Base-by-base conservation (phyloP, 345 rosid species). In the Hibiscus syriacus region DNA sequence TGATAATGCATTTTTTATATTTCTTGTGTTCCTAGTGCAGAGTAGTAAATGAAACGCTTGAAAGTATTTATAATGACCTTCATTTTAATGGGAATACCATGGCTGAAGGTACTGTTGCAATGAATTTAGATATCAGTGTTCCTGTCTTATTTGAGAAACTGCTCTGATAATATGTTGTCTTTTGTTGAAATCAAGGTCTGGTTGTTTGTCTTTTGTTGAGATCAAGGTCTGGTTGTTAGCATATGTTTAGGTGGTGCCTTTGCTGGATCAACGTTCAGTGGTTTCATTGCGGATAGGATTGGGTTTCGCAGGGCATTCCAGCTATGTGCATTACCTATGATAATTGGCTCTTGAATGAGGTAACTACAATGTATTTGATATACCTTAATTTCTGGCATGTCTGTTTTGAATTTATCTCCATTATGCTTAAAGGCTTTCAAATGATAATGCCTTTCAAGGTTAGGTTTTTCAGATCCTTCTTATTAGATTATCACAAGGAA, bases 171-270 rank as follows among this genome's bases (percentile, higher is more conserved):
- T 48, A 17, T 68, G 45, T 59, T 72, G 53, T 64, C 66, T 78
- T 74, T 53, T 46, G 26, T 54, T 66, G 65, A 23, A 67, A 70
- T 86, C 74, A 69, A 92, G 97, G 98, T n/a, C n/a, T n/a, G n/a
- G n/a, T n/a, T n/a, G n/a, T n/a, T n/a, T n/a, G n/a, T n/a, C n/a
- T n/a, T n/a, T n/a, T n/a, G n/a, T n/a, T n/a, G n/a, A n/a, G n/a
- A n/a, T n/a, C n/a, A n/a, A n/a, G n/a, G n/a, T 72, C 80, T 92
- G 32, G 98, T 88, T 63, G 98, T 92, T 61, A 90, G 98, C 78
- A 85, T 84, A 26, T 92, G 97, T 72, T 82, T 92, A 78, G 98
- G 90, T 11, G 98, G 98, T 39, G 98, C 93, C 73, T 88, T 90
- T 61, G 12, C 85, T 72, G 97, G 98, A 76, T 92, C 92, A 25